Evolutionary conservation across 345 rosid genomes (phyloP).

Genomic region (Clausena lansium): DNA sequence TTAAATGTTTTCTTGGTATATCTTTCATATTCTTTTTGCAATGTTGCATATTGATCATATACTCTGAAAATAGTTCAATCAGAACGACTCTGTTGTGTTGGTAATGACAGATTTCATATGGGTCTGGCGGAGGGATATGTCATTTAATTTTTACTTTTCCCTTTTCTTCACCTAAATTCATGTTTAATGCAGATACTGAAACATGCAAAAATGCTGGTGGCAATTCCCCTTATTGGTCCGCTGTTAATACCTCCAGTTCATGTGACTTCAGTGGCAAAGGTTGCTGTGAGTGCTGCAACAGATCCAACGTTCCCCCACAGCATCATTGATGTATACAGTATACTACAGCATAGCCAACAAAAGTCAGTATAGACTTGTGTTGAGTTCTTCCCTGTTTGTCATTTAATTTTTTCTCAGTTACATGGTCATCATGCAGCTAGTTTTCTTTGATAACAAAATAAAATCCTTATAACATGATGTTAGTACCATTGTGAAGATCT

Average conservation of each 20-base stretch:
- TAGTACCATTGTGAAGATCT: background rate
- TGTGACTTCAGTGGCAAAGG: slow-evolving; percentile 51
- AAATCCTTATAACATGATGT: background rate
- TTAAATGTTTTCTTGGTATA: background rate
- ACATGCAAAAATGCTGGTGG: slow-evolving; percentile 43
- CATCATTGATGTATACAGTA: slow-evolving; percentile 48
- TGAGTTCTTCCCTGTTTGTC: background rate
- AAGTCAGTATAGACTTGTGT: slow-evolving; percentile 2
- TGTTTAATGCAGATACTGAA: slow-evolving; percentile 43
- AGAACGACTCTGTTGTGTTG: background rate
- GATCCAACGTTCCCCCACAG: slow-evolving; percentile 49
- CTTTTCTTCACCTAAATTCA: background rate
- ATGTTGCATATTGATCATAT: background rate
- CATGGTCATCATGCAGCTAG: background rate
- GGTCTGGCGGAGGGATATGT: background rate
- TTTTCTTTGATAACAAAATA: background rate
- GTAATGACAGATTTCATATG: background rate
- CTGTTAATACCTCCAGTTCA: slow-evolving; percentile 56
- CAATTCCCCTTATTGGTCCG: slow-evolving; percentile 55
- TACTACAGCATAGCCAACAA: slow-evolving; percentile 35
- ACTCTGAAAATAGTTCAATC: background rate
- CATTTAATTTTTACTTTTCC: no score
- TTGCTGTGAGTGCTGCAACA: slow-evolving; percentile 53
- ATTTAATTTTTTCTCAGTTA: background rate
- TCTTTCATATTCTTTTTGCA: background rate